Evolutionary conservation across 345 rosid species (phyloP), one percentile per base, ranked within the genome.

Genomic region (Cochlearia excelsa): DNA sequence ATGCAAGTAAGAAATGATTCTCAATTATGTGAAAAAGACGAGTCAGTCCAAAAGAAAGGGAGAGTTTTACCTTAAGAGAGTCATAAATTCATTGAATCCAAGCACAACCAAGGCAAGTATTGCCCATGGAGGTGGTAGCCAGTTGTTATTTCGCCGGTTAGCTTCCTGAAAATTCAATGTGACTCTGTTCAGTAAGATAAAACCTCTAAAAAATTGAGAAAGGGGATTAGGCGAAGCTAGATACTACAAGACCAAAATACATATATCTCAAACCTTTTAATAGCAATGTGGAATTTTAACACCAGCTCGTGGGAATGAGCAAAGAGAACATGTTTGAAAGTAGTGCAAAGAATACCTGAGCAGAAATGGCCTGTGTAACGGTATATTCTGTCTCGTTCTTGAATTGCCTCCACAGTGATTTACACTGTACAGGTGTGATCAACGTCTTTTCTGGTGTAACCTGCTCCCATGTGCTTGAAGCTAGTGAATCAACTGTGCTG

Each of bases 111-210:
- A 40, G 5, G 97, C 96, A 56, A 67, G 78, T 68, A 94, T 90
- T 48, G 99, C 99, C 99, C 99, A 90, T 75, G 99, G 97, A 69
- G 99, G 99, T 56, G 99, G 99, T 51, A 94, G 56, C 96, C 95
- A 94, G 84, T 87, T 94, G 90, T 87, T 90, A 65, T 71, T 86
- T 57, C 95, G 93, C 67, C 75, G 80, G 75, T 82, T 84, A 34
- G 99, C 99, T 84, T 94, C 99, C 99, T 94, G 90, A 62, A 62
- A 77, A 71, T 73, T 54, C 50, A 50, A 45, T 11, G 58, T 0
- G 26, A 40, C 46, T 64, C 11, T 6, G 4, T 61, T 63, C 30
- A 70, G 59, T 44, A 7, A 16, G 23, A 16, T 16, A 16, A 9
- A 27, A 29, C 30, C 50, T 54, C 51, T 5, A 52, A 42, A n/a